A percentile compares a stretch with the other conserved stretches of the same genome.
Conservation (phyloP, 1,139 yeast species). For the Blastobotrys raffinosifermentans region DNA sequence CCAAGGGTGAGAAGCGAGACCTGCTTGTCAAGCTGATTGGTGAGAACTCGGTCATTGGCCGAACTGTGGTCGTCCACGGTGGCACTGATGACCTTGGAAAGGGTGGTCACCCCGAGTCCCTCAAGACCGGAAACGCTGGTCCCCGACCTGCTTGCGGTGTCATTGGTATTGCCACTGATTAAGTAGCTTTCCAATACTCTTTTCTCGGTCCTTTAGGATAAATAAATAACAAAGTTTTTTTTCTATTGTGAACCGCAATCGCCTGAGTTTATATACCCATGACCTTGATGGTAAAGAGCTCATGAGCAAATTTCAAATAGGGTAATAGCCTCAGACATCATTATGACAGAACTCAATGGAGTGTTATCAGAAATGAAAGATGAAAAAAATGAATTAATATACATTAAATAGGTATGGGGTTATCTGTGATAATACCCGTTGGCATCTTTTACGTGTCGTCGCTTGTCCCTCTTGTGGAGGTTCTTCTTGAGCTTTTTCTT, state of each 20-base stretch:
- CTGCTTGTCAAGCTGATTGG: slow-evolving; percentile 73
- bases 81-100: slow-evolving; percentile 95
- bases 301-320: too few species aligned
- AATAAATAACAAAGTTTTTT: too few species aligned
- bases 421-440: slow-evolving; percentile 69
- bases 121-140: slow-evolving; percentile 98
- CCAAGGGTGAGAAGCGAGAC: slow-evolving; percentile 84
- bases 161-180: slow-evolving; percentile 50
- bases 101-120: slow-evolving; percentile 91
- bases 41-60: slow-evolving; percentile 79
- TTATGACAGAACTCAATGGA: not conserved
- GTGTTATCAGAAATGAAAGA: not conserved
- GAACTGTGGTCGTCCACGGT: slow-evolving; percentile 93
- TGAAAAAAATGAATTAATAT: not conserved
- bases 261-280: too few species aligned
- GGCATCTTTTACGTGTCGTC: slow-evolving; percentile 68
- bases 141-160: slow-evolving; percentile 99
- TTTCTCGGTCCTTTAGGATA: too few species aligned
- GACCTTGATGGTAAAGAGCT: too few species aligned
- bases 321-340: not conserved
- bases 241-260: too few species aligned
- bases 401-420: slow-evolving; percentile 24
- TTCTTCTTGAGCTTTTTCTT: slow-evolving; percentile 72
- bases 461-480: slow-evolving; percentile 59
- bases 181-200: too few species aligned